Evolutionary conservation across 176 grass and related monocot genomes (phyloP), one percentile per base, ranked within the genome.

Genomic region (Oryza punctata): DNA sequence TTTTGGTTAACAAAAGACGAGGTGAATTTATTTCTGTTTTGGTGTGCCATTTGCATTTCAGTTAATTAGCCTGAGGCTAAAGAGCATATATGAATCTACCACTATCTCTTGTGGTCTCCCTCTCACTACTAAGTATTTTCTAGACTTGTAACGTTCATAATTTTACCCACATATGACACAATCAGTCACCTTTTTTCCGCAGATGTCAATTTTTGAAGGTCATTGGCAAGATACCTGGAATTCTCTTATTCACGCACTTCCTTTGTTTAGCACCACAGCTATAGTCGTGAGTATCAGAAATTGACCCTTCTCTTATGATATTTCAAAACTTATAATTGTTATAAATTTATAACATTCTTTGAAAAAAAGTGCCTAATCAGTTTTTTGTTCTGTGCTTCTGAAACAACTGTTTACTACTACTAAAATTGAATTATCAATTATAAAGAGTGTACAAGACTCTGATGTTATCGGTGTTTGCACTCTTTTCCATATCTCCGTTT

Each of bases 211-310:
- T 78, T 47, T 98, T 76, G 84, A 91, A 91, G 79, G 65, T 83
- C 75, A 80, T 80, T 98, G 95, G 92, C 95, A 94, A 93, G 95
- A 93, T 78, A 32, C 93, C 43, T 98, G 95, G 95, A 94, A 76
- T 76, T 91, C 78, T 57, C 90, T 98, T 88, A 82, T 94, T 67
- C 90, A 91, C 7, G 84, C 90, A 65, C 79, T 98, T 50, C 88
- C 90, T 24, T 77, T 90, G 43, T 86, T 98, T 72, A 94, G 90
- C 52, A 84, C 78, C 63, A 84, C 50, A 60, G 85, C 69, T 35
- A 4, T 6, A 81, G 68, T 90, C 81, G 95, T 98, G 76, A 97
- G 81, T 73, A 89, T 85, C 65, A 50, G 52, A 81, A 64, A 61
- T 26, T 87, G 26, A 47, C 59, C 35, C 50, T 80, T 70, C 45